These are phyloP conservation scores for Aotearoamyces nothofagi DNA, from an alignment of 2,329 filamentous ascomycete genomes.

Conservation along the genomic window DNA sequence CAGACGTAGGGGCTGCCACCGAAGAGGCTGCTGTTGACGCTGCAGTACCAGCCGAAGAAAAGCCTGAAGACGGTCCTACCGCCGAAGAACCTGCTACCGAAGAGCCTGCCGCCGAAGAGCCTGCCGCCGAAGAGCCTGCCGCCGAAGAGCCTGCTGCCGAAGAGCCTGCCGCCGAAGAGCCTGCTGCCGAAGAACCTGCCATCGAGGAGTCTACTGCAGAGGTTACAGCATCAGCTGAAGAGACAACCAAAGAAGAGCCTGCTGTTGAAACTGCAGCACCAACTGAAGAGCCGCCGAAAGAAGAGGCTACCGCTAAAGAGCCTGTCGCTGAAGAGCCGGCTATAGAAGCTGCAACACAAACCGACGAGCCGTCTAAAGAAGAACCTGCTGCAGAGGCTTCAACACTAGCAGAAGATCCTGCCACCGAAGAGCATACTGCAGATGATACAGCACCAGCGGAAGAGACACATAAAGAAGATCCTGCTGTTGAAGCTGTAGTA, in stretches of 20 bases:
- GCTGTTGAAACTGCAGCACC: not conserved
- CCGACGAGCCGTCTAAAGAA: too few species aligned
- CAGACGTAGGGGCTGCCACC: too few species aligned
- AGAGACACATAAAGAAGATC: not conserved
- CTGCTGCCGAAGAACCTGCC: not conserved
- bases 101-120: not conserved
- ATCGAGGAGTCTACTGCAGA: not conserved
- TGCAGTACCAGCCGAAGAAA: not conserved
- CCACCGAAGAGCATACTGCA: not conserved
- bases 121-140: not conserved
- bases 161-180: not conserved
- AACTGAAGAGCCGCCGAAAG: not conserved
- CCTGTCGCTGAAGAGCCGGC: not conserved
- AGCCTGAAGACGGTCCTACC: not conserved
- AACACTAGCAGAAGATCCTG: not conserved
- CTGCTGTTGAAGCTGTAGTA: not conserved
- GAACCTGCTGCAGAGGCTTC: not conserved
- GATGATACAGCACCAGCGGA: not conserved
- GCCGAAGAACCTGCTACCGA: not conserved
- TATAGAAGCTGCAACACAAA: too few species aligned
- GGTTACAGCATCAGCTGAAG: not conserved
- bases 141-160: slow-evolving; percentile 1
- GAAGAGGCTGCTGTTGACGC: not conserved
- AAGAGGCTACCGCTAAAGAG: not conserved
- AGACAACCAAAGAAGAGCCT: not conserved